Percentiles rank a stretch among this genome's conserved stretches.
phyloP scores from a whole-genome alignment of 345 rosid species.

The Eucalyptus leucophloia region DNA sequence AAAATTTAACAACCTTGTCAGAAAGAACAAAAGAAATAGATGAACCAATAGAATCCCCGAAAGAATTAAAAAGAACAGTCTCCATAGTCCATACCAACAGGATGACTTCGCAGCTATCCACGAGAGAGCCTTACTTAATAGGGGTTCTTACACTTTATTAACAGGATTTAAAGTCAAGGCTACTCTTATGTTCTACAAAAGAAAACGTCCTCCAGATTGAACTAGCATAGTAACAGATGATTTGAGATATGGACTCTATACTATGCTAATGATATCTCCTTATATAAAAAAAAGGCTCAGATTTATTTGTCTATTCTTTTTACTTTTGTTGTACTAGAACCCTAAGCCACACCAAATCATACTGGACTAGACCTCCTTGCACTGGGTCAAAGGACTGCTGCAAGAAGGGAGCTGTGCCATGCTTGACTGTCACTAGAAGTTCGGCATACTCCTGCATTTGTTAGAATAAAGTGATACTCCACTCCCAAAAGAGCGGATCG shows the following conservation, averaged over 20 bases:
- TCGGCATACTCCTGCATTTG: neutral
- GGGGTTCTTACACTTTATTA: neutral
- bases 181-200: neutral
- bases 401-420: neutral
- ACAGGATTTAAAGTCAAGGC: neutral
- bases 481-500: neutral
- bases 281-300: neutral
- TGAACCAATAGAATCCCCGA: conserved; percentile 22
- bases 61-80: conserved; percentile 5
- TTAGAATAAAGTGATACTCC: neutral
- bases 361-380: neutral
- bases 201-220: neutral
- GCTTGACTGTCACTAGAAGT: neutral
- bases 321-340: neutral
- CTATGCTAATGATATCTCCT: neutral
- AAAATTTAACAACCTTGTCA: neutral
- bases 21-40: neutral
- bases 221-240: neutral
- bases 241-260: neutral
- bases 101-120: neutral
- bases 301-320: neutral
- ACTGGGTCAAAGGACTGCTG: neutral
- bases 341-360: neutral
- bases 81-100: neutral
- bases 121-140: neutral